phyloP scores from a whole-genome alignment of 2,329 filamentous ascomycete species.

The Ascochyta viciae-villosae region DNA sequence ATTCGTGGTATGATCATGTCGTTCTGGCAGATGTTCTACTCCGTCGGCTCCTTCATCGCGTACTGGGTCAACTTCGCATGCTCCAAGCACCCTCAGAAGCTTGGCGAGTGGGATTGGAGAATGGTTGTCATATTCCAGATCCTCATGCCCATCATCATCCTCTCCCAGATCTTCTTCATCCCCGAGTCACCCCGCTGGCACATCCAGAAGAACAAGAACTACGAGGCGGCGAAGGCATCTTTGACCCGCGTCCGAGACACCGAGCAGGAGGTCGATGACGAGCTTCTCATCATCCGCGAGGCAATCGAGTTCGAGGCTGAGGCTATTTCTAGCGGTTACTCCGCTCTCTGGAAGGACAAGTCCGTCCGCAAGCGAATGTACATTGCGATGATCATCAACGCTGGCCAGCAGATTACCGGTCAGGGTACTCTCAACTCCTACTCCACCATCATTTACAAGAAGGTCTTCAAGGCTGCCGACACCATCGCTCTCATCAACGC shows the following conservation, averaged over 20 bases:
- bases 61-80: slow-evolving; percentile 70
- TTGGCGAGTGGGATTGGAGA: slow-evolving; percentile 77
- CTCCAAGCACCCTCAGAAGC: slow-evolving; percentile 59
- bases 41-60: slow-evolving; percentile 69
- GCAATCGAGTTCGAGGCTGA: slow-evolving; percentile 77
- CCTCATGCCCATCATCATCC: slow-evolving; percentile 69
- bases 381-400: slow-evolving; percentile 71
- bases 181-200: slow-evolving; percentile 74
- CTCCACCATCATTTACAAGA: slow-evolving; percentile 76
- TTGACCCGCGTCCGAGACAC: slow-evolving; percentile 68
- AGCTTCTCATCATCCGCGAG: slow-evolving; percentile 69
- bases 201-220: slow-evolving; percentile 65
- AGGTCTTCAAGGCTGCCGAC: slow-evolving; percentile 64
- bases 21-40: slow-evolving; percentile 74
- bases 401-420: slow-evolving; percentile 74
- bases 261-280: slow-evolving; percentile 71
- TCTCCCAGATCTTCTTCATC: slow-evolving; percentile 66
- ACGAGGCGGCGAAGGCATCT: slow-evolving; percentile 66
- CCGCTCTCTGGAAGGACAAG: slow-evolving; percentile 72
- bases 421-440: slow-evolving; percentile 77
- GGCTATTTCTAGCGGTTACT: slow-evolving; percentile 67
- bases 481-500: slow-evolving; percentile 76
- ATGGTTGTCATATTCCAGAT: slow-evolving; percentile 77
- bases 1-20: slow-evolving; percentile 73
- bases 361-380: slow-evolving; percentile 71